phyloP scores from a whole-genome alignment of 805 yeast genomes.

The Saccharomycopsis sp. region DNA sequence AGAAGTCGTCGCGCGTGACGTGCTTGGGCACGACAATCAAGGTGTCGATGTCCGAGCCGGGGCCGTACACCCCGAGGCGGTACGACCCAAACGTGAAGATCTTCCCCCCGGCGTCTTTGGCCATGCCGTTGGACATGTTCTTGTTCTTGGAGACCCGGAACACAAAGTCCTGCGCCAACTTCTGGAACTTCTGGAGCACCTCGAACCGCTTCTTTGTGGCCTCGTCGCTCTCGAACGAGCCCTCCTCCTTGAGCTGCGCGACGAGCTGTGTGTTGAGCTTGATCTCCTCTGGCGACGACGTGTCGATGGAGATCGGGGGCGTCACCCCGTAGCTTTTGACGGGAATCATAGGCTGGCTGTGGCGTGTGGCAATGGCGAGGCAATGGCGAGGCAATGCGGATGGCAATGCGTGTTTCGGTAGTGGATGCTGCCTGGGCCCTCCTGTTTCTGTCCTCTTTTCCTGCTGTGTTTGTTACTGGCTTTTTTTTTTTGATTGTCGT shows the following conservation, averaged over 20 bases:
- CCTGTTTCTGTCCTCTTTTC: too few species aligned
- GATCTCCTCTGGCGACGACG: conserved; percentile 78
- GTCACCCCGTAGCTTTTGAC: conserved; percentile 53
- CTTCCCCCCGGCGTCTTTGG: conserved; percentile 94
- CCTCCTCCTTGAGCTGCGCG: conserved; percentile 70
- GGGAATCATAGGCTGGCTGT: conserved; percentile 13
- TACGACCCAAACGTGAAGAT: conserved; percentile 95
- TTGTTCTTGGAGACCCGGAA: conserved; percentile 69
- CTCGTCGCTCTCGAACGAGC: conserved; percentile 82
- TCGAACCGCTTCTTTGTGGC: conserved; percentile 78
- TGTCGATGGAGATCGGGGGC: conserved; percentile 76
- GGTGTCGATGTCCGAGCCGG: conserved; percentile 97
- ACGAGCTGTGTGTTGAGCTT: conserved; percentile 68
- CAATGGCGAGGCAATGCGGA: too few species aligned
- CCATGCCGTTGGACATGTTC: conserved; percentile 97
- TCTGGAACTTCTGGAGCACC: conserved; percentile 65
- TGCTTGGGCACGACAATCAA: conserved; percentile 96
- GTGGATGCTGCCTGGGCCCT: too few species aligned
- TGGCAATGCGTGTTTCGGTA: too few species aligned
- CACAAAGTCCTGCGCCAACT: conserved; percentile 74
- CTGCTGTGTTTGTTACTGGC: too few species aligned
- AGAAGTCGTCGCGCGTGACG: conserved; percentile 84
- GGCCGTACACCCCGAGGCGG: conserved; percentile 93
- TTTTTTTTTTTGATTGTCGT: too few species aligned
- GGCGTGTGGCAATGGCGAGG: too few species aligned